Evolutionary conservation across 78 protist genomes (phyloP), one percentile per base, ranked within the genome.

Genomic region (Isochrysis galbana): DNA sequence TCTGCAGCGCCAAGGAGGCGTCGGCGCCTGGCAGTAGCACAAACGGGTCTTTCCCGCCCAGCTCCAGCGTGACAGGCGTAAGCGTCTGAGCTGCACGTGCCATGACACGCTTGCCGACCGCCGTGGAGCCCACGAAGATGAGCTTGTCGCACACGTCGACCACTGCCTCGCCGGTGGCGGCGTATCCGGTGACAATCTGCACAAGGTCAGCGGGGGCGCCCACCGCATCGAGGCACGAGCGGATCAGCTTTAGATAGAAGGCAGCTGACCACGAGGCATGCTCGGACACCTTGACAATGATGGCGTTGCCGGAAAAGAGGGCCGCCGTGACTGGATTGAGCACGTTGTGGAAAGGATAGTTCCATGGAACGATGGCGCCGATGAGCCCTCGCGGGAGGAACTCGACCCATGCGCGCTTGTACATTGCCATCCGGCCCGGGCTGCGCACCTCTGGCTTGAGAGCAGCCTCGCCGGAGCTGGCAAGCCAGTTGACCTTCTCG

Each of bases 291-390:
- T 92, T 92, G 89, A 82, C n/a, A 45, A 92, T 86, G 39, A 61
- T 29, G 45, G 54, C 94, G 80, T 92, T 92, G 70, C 94, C 94
- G 19, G 84, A 1, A 69, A 86, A 84, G 82, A 80, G 82, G 45
- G 90, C 90, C 25, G 90, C 44, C 5, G 5, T 21, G 26, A 74
- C 36, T 22, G 55, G 88, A 84, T 69, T 90, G 44, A 92, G 38
- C 41, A 92, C 87, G 91, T 92, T 92, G 91, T 84, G 91, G 55
- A 92, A 92, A 7, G 94, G 94, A 46, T 92, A 92, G 94, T 92
- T 92, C 94, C 94, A 92, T 7, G 94, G 94, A 21, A 92, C 94
- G 83, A 92, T 92, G 77, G 82, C 80, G 48, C 94, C 94, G 22
- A 92, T 44, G 29, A 92, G 87, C 48, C 94, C 93, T 0, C 4